phyloP scores from a whole-genome alignment of 257 asterid species.

The Forsythia suspensa region DNA sequence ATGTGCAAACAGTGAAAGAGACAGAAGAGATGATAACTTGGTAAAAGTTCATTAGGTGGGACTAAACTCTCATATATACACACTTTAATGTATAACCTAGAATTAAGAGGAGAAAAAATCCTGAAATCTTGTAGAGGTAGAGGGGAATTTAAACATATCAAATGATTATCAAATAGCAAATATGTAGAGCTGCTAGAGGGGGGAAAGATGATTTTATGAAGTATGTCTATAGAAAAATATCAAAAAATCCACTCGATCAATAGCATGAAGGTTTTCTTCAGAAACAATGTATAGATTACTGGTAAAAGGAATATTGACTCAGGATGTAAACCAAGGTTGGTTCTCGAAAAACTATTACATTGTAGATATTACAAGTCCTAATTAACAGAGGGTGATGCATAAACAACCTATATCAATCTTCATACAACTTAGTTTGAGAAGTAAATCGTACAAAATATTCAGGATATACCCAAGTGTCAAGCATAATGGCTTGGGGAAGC shows the following conservation, averaged over 20 bases:
- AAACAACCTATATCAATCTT: not conserved
- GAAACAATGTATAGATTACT: not conserved
- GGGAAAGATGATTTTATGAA: no score
- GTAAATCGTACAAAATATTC: not conserved
- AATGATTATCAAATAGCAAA: no score
- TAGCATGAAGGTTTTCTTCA: not conserved
- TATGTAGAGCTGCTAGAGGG: not conserved
- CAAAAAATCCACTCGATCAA: not conserved
- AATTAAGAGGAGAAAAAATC: no score
- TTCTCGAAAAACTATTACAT: not conserved
- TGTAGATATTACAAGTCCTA: not conserved
- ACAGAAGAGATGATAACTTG: not conserved
- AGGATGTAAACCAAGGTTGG: not conserved
- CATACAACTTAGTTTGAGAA: not conserved
- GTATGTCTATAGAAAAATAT: not conserved
- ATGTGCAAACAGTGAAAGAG: not conserved
- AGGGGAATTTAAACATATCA: not conserved
- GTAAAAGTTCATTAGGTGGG: not conserved
- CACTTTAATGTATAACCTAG: not conserved
- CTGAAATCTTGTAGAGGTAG: not conserved
- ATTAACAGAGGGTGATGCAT: not conserved
- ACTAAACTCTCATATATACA: not conserved
- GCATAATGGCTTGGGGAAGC: not conserved
- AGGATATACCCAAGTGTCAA: not conserved
- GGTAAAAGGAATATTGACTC: not conserved